Evolutionary conservation across 116 monocot species (phyloP).

Genomic region (Zostera marina): DNA sequence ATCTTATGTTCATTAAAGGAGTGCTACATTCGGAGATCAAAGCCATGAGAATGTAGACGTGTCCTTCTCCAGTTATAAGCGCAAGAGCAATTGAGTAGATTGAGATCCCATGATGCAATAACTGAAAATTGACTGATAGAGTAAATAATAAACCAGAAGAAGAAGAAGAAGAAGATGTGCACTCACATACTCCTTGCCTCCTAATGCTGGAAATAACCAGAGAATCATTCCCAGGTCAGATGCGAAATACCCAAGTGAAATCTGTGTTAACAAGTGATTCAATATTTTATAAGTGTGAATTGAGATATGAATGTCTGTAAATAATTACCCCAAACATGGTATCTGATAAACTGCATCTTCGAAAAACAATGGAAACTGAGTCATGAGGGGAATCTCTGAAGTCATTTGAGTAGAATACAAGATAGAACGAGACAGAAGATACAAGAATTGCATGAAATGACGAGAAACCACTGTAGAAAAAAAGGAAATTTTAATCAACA

Average conservation of each 20-base stretch:
- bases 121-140: constrained; percentile 16
- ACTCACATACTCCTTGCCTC: constrained; percentile 90
- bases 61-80: constrained; percentile 45
- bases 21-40: constrained; percentile 78
- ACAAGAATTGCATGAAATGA: constrained; percentile 77
- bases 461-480: constrained; percentile 60
- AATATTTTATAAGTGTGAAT: neutral
- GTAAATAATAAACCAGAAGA: neutral
- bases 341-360: constrained; percentile 50
- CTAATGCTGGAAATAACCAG: constrained; percentile 65
- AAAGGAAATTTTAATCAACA: neutral
- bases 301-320: neutral
- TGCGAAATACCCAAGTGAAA: constrained; percentile 77
- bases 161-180: neutral
- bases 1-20: constrained; percentile 85
- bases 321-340: constrained; percentile 55
- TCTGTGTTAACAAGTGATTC: constrained; percentile 15
- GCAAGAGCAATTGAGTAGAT: constrained; percentile 57
- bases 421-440: constrained; percentile 55
- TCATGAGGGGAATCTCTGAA: constrained; percentile 35
- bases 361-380: constrained; percentile 21
- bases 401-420: constrained; percentile 58
- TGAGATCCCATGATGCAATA: constrained; percentile 72
- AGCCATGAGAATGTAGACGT: constrained; percentile 74
- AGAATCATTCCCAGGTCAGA: constrained; percentile 78